phyloP scores from a whole-genome alignment of 371 early-diverging fungal species.

The Mucor piriformis region DNA sequence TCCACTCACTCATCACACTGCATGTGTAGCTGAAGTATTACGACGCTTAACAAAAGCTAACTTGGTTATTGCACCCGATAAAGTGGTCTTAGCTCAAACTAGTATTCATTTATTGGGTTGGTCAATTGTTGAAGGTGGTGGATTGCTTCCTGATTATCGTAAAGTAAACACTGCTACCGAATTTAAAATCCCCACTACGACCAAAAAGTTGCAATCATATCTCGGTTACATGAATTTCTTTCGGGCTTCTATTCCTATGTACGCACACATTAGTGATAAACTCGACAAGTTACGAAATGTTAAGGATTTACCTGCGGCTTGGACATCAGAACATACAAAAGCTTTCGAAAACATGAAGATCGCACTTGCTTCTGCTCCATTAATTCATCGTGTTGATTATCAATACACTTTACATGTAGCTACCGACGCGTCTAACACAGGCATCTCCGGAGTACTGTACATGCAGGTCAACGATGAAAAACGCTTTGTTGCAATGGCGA shows the following conservation, averaged over 20 bases:
- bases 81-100: slow-evolving; percentile 6
- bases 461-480: too few relatives aligned
- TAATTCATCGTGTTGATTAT: too few relatives aligned
- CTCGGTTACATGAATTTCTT: slow-evolving; percentile 10
- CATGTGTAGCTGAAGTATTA: slow-evolving; percentile 1
- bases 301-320: not conserved
- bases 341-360: slow-evolving; percentile 8
- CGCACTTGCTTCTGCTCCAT: too few relatives aligned
- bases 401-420: too few relatives aligned
- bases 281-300: not conserved
- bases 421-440: too few relatives aligned
- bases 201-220: not conserved
- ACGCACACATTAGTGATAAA: not conserved
- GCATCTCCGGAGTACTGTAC: too few relatives aligned
- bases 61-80: not conserved
- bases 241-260: not conserved
- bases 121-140: not conserved
- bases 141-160: not conserved
- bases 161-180: not conserved
- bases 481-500: too few relatives aligned
- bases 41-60: slow-evolving; percentile 6
- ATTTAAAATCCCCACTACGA: slow-evolving; percentile 1
- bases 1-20: not conserved
- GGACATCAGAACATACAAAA: not conserved
- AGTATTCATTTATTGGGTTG: slow-evolving; percentile 7